Conservation (phyloP, 345 rosid species). For the Eucalyptus tenuipes region DNA sequence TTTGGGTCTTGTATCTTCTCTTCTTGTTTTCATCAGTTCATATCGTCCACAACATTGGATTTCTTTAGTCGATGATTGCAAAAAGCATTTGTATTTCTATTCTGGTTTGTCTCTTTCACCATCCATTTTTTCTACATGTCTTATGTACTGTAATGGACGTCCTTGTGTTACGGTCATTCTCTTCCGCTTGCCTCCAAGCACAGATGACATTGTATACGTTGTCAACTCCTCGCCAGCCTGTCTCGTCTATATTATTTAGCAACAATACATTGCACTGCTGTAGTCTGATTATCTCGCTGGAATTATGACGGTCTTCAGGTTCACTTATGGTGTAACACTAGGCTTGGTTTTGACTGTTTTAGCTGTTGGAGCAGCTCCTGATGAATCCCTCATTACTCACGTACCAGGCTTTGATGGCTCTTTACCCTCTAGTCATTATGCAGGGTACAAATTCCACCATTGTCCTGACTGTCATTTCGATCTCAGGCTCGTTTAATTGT, state of each 20-base stretch:
- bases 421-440: conserved; percentile 24
- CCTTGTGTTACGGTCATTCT: not conserved
- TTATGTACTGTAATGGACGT: not conserved
- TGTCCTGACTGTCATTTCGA: not conserved
- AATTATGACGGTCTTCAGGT: not conserved
- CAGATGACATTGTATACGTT: not conserved
- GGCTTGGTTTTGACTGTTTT: not conserved
- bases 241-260: not conserved
- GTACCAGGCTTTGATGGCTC: conserved; percentile 19
- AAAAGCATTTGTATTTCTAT: not conserved
- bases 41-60: not conserved
- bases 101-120: not conserved
- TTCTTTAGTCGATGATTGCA: not conserved
- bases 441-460: conserved; percentile 1
- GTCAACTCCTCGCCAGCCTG: not conserved
- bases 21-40: not conserved
- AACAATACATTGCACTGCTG: not conserved
- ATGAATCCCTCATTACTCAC: conserved; percentile 4
- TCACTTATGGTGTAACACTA: not conserved
- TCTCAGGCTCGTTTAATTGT: not conserved
- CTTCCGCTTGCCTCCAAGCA: not conserved
- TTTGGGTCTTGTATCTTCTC: not conserved
- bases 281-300: not conserved
- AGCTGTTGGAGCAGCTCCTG: conserved; percentile 8
- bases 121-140: not conserved